Evolutionary conservation across 345 rosid genomes (phyloP), one percentile per base, ranked within the genome.

Genomic region (Dipteronia dyeriana): DNA sequence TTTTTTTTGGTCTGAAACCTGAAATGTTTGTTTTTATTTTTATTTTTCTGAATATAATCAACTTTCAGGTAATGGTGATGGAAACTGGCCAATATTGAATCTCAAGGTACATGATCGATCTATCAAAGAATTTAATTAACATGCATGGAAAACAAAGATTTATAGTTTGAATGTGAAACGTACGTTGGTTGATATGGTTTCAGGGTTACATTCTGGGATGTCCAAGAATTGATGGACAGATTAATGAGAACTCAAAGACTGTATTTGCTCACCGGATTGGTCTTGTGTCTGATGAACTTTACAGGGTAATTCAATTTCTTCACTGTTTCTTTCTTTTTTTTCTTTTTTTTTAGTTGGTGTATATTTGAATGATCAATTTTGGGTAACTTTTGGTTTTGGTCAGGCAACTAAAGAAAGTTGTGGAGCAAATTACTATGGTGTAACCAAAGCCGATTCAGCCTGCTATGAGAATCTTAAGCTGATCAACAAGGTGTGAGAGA

Each of bases 201-300:
- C 68, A 83, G 86, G 86, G 86, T 13, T 77, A 79, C 53, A 43
- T 77, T 34, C 31, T 83, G 12, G 78, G 86, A 10, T 76, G 86
- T 54, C 86, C 86, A 11, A 26, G 77, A 66, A 83, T 82, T n/a
- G 80, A 76, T 70, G 75, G 74, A 19, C 49, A 56, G 26, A 23
- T 83, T 4, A 79, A 77, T 23, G 71, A 74, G 7, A 79, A 83
- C 39, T 80, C 83, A 3, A 79, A 72, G 69, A 73, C 77, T 4
- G 23, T 66, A 38, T 83, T 79, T 68, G 79, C 86, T 43, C 86
- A 83, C 64, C 49, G 86, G 47, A 17, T 79, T 68, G 80, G 79
- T 0, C 78, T 83, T 9, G 74, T 83, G 47, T 83, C 86, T 9
- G 86, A 83, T 74, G 78, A 78, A 39, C 67, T 83, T 1, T 83